Base-by-base conservation (phyloP, 169 alveolate species). In the Besnoitia besnoiti region DNA sequence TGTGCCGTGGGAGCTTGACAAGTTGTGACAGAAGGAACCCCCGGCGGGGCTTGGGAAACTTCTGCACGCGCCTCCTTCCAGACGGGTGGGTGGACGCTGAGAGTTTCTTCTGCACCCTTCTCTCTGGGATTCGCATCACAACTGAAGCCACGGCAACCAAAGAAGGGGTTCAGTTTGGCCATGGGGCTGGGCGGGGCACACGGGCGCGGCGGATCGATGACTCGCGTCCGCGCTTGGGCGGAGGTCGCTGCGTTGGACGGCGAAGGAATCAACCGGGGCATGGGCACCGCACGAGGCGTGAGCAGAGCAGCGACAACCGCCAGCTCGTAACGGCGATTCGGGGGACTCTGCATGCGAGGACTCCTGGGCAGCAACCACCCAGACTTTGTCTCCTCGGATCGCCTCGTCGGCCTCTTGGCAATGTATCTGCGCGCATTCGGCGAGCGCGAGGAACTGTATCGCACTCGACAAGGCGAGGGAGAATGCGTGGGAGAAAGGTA, bases 301-400 rank as follows among this genome's bases (percentile, higher is more conserved):
- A 55, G 33, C n/a, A 55, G 67, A 3, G 67, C 67, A 19, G 67
- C 67, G 3, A 55, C 67, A 5, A n/a, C 67, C 33, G 67, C 67
- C 67, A 55, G 27, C 24, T 55, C 67, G 30, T 55, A 55, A 19
- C 67, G 67, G 24, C 67, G 67, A n/a, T n/a, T 55, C 30, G 67
- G 24, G 24, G 67, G 67, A n/a, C 67, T 55, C 67, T 55, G 67
- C n/a, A 55, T 55, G n/a, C 67, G 67, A 1, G 67, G 67, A 55
- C 67, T 55, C 67, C 24, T 55, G 12, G 67, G 67, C 67, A 55
- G 67, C 67, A 55, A 55, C 67, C 67, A 55, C n/a, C 67, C 67
- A 0, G 12, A 21, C 33, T 5, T n/a, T 55, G 12, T 55, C 27
- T n/a, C 67, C 24, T 55, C 67, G 30, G 67, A 55, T 3, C 67